Percentiles rank a stretch among this genome's conserved stretches.
Conservation (phyloP, 129 eudicot genomes). For the Mikania micrantha region DNA sequence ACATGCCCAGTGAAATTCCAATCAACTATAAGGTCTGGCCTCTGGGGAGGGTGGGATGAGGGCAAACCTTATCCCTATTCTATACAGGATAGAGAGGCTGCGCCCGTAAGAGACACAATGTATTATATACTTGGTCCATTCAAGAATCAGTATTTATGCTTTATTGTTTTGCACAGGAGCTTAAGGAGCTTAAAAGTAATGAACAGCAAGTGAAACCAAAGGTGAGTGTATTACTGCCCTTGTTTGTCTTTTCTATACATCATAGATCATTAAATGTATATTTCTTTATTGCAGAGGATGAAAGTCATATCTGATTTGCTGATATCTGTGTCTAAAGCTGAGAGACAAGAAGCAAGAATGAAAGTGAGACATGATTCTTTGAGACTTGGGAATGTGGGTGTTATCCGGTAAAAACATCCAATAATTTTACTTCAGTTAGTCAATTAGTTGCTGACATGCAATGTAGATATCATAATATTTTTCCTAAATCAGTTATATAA, state of each 20-base stretch:
- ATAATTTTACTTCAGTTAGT: slow-evolving; percentile 4
- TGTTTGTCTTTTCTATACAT: neutral
- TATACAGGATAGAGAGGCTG: no score
- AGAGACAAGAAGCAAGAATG: slow-evolving; percentile 96
- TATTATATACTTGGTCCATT: neutral
- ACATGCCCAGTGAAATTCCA: no score
- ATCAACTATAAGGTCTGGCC: no score
- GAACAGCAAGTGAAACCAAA: slow-evolving; percentile 86
- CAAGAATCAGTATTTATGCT: slow-evolving; percentile 1
- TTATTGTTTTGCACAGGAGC: slow-evolving; percentile 51
- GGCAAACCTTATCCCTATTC: no score
- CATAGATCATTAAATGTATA: neutral
- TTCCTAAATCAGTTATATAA: neutral
- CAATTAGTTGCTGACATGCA: neutral
- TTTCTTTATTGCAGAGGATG: slow-evolving; percentile 61
- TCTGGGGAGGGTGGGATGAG: no score
- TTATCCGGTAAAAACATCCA: slow-evolving; percentile 55
- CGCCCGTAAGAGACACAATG: no score
- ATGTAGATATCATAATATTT: neutral
- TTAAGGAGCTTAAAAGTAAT: slow-evolving; percentile 70
- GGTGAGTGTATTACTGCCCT: slow-evolving; percentile 35
- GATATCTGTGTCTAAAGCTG: slow-evolving; percentile 95
- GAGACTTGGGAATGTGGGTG: slow-evolving; percentile 95
- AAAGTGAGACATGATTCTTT: slow-evolving; percentile 91
- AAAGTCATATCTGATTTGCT: slow-evolving; percentile 84